Evolutionary conservation across 73 alveolate genomes (phyloP).

Genomic region (Paramecium sonneborni): DNA sequence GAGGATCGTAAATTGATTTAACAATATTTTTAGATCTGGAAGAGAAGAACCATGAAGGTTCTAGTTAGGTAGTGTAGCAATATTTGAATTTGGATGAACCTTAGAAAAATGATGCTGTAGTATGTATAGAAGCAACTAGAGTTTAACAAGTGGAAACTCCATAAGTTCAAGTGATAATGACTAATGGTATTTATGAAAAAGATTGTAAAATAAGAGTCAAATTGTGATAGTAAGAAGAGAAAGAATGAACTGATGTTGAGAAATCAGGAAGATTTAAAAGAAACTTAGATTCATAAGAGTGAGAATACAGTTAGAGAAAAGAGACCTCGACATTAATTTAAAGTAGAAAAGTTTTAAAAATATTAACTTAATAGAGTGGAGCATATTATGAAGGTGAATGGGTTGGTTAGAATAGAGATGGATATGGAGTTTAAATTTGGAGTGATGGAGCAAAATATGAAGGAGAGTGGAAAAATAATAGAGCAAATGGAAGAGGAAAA

Average conservation of each 20-base stretch:
- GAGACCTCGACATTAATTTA: constrained; percentile 43
- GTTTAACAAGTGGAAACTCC: background rate
- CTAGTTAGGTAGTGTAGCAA: background rate
- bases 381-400: constrained; percentile 68
- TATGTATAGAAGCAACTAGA: background rate
- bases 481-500: constrained; percentile 68
- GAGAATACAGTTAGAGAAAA: constrained; percentile 43
- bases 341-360: background rate
- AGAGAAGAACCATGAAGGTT: background rate
- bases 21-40: background rate
- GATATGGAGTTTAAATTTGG: constrained; percentile 62
- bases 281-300: background rate
- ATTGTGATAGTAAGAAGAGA: background rate
- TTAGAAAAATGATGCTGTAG: background rate
- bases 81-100: background rate
- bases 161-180: constrained; percentile 22
- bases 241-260: background rate
- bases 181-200: background rate
- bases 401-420: constrained; percentile 73
- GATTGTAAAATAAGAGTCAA: background rate
- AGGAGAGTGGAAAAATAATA: constrained; percentile 70
- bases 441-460: constrained; percentile 62
- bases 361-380: constrained; percentile 37
- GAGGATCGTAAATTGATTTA: background rate
- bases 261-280: background rate